Evolutionary conservation across 108 stramenopile genomes (phyloP).

Genomic region (Nitzschia inconspicua): DNA sequence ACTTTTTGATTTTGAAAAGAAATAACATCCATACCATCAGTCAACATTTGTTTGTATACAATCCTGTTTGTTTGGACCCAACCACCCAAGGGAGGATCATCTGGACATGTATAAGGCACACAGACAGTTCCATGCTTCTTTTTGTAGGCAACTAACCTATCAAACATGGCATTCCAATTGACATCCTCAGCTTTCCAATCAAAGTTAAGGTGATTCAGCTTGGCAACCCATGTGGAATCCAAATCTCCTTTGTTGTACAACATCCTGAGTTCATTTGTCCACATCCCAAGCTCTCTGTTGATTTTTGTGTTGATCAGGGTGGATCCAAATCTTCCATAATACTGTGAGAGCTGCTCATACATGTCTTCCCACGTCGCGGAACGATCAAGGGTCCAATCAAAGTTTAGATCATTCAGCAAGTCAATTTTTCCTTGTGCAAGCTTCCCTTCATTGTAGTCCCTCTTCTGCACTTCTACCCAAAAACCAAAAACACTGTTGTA

Average conservation of each 20-base stretch:
- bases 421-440: neutral
- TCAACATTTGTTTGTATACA: neutral
- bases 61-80: constrained; percentile 3
- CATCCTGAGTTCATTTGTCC: neutral
- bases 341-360: constrained; percentile 1
- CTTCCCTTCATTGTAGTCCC: no score
- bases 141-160: constrained; percentile 7
- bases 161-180: constrained; percentile 13
- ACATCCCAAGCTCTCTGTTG: neutral
- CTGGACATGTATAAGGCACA: neutral
- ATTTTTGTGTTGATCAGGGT: constrained; percentile 1
- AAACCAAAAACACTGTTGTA: no score
- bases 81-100: constrained; percentile 1
- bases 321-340: neutral
- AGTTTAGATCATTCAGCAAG: constrained; percentile 4
- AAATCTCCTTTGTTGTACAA: neutral
- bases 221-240: neutral
- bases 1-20: neutral
- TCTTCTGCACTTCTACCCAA: no score
- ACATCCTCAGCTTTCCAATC: constrained; percentile 7
- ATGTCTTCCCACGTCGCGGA: constrained; percentile 7
- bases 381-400: constrained; percentile 11
- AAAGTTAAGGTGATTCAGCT: neutral
- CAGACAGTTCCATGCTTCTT: constrained; percentile 1
- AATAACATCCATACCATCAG: neutral